phyloP scores from a whole-genome alignment of 768 basidiomycete genomes.

The Boletus rubroflammeus region DNA sequence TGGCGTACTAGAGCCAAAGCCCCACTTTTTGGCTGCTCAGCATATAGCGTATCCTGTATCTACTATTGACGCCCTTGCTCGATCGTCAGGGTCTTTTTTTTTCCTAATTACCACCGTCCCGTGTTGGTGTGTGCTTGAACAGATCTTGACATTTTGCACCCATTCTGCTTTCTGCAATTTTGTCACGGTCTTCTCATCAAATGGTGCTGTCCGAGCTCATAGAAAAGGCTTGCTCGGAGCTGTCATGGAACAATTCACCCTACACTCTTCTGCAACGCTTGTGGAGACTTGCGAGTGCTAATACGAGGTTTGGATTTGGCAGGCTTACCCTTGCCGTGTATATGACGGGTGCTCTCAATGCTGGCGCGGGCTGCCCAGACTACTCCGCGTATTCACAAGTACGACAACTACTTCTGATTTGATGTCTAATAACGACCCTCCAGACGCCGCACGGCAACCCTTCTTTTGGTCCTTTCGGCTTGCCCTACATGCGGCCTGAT shows the following conservation, averaged over 20 bases:
- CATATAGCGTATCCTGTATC: conserved; percentile 6
- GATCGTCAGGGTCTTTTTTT: background rate
- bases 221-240: background rate
- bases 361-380: conserved; percentile 49
- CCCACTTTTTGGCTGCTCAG: conserved; percentile 3
- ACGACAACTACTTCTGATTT: background rate
- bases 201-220: conserved; percentile 11
- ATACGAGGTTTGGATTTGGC: conserved; percentile 24
- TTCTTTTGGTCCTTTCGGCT: conserved; percentile 55
- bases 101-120: background rate
- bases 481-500: conserved; percentile 73
- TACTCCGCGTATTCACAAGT: conserved; percentile 60
- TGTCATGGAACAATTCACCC: conserved; percentile 4
- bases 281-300: conserved; percentile 5
- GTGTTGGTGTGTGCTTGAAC: background rate
- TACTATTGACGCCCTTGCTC: background rate
- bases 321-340: conserved; percentile 20
- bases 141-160: background rate
- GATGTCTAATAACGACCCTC: background rate
- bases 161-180: background rate
- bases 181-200: background rate
- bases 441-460: conserved; percentile 58
- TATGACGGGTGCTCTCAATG: conserved; percentile 19
- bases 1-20: background rate
- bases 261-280: conserved; percentile 1